Evolutionary conservation across 1,284 basidiomycete species (phyloP), one percentile per base, ranked within the genome.

Genomic region (Ceratobasidium theobromae): DNA sequence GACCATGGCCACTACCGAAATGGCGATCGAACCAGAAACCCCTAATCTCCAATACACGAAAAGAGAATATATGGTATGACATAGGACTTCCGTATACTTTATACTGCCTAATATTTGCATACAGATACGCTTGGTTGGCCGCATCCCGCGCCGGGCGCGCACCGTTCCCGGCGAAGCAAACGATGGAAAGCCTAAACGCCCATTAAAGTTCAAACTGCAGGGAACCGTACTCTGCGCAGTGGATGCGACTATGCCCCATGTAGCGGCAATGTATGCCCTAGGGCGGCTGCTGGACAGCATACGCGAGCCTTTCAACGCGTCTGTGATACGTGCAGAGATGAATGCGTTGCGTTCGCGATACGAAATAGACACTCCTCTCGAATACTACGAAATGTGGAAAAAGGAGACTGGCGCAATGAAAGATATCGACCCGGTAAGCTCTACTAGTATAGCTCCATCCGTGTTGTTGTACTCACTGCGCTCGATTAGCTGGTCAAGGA

Each of bases 301-400:
- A 51, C 58, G 46, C 21, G 45, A 62, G 46, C 58, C 45, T 12
- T 62, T 62, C 58, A 62, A 62, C 23, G 58, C 58, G 23, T 62
- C 58, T 2, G 27, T 62, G 12, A 62, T 62, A 18, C 58, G 58
- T 12, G 58, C 58, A 14, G 58, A 62, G 35, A 62, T 62, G 58
- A 48, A 62, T 30, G 23, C 45, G 25, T 40, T 62, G 35, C 32
- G 58, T 14, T n/a, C 30, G 3, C 21, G 48, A 28, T 33, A 51
- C 32, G 48, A 62, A 30, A 14, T 38, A 8, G 8, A 25, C 6
- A 18, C 51, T 28, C 18, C 35, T 1, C n/a, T n/a, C 9, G 58
- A 62, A 40, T 32, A 51, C n/a, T 35, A 38, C 28, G 45, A 62
- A n/a, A 62, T 28, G 30, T 48, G 55, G 55, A 49, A 60, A 38